phyloP scores from a whole-genome alignment of 2,329 filamentous ascomycete genomes.

The Parasarocladium wereldwijsianum region DNA sequence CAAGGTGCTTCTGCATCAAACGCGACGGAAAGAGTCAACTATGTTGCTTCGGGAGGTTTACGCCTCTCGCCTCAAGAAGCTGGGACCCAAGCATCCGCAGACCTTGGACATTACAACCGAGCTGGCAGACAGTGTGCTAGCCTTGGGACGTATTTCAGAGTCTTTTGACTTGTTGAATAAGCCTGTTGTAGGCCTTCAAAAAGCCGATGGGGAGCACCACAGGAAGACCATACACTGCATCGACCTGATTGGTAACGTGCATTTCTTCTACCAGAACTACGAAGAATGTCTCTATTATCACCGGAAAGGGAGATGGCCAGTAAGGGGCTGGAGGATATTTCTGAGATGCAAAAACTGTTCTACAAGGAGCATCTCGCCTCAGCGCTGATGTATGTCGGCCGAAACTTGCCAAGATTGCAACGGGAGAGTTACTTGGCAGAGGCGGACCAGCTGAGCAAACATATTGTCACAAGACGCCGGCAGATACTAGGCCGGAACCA shows the following conservation, averaged over 20 bases:
- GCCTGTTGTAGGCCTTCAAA: background rate
- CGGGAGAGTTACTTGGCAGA: background rate
- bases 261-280: background rate
- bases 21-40: background rate
- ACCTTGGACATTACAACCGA: background rate
- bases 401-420: too few species aligned
- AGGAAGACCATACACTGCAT: background rate
- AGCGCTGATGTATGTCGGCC: too few species aligned
- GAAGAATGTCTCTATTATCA: background rate
- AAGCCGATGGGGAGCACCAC: background rate
- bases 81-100: background rate
- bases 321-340: background rate
- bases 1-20: background rate
- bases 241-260: background rate
- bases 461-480: background rate
- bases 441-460: background rate
- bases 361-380: too few species aligned
- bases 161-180: background rate
- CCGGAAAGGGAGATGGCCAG: background rate
- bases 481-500: background rate
- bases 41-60: background rate
- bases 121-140: background rate
- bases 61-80: background rate
- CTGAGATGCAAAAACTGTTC: background rate
- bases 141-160: background rate